Evolutionary conservation across 2,329 filamentous ascomycete genomes (phyloP).

Genomic region (Aspergillus sp.): DNA sequence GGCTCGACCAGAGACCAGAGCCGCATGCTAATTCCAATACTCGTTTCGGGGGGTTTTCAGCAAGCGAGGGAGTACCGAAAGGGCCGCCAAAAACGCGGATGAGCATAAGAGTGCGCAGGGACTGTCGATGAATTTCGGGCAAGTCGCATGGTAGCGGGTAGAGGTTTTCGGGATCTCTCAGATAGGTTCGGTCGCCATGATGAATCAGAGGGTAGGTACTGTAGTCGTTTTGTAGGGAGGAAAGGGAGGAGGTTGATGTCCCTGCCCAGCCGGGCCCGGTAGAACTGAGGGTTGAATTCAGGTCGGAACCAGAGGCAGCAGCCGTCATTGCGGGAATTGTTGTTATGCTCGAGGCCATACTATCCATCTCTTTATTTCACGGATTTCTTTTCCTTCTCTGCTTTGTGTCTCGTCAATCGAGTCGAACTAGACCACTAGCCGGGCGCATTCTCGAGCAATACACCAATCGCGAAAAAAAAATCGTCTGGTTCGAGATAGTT

Average conservation of each 20-base stretch:
- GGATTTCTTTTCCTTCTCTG: background rate
- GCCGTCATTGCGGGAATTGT: slow-evolving; percentile 18
- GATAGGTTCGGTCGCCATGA: slow-evolving; percentile 74
- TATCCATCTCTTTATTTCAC: slow-evolving; percentile 18
- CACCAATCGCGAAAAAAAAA: background rate
- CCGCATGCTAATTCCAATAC: slow-evolving; percentile 86
- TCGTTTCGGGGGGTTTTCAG: slow-evolving; percentile 61
- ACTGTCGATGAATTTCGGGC: slow-evolving; percentile 79
- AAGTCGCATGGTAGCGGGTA: slow-evolving; percentile 90
- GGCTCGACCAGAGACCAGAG: slow-evolving; percentile 79
- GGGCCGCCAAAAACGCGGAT: slow-evolving; percentile 75
- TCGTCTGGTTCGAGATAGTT: no score
- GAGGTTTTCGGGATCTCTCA: slow-evolving; percentile 62
- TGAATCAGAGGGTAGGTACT: slow-evolving; percentile 55
- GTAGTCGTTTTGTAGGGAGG: slow-evolving; percentile 32
- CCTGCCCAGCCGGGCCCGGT: slow-evolving; percentile 20
- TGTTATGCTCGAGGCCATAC: slow-evolving; percentile 20
- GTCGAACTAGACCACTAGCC: slow-evolving; percentile 10
- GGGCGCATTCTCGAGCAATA: slow-evolving; percentile 23
- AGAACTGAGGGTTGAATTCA: slow-evolving; percentile 29
- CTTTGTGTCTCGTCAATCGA: slow-evolving; percentile 11
- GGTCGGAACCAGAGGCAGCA: slow-evolving; percentile 26
- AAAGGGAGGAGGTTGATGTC: slow-evolving; percentile 31
- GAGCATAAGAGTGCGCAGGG: slow-evolving; percentile 71
- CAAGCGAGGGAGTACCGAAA: slow-evolving; percentile 63